phyloP scores from a whole-genome alignment of 108 stramenopile species.

The Cyclostephanos invisitatus region DNA sequence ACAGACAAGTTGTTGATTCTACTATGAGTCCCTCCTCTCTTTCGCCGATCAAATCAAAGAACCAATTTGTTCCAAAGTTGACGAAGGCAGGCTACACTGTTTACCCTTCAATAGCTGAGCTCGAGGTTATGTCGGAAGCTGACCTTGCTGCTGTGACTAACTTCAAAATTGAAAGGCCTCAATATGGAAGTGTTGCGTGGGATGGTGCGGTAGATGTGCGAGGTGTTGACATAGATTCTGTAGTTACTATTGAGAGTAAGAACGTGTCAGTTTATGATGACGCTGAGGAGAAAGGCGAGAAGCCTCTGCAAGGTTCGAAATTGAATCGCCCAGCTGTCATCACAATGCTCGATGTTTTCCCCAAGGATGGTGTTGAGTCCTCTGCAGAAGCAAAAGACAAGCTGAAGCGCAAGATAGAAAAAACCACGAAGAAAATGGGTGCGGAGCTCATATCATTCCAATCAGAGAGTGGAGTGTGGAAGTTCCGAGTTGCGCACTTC shows the following conservation, averaged over 20 bases:
- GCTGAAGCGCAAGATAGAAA: conserved; percentile 61
- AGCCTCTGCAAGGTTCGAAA: conserved; percentile 83
- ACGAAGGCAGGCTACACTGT: conserved; percentile 82
- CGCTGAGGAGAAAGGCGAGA: conserved; percentile 69
- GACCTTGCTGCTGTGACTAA: conserved; percentile 86
- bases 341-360: conserved; percentile 75
- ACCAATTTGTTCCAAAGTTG: conserved; percentile 64
- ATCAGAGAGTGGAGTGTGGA: conserved; percentile 78
- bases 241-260: conserved; percentile 79
- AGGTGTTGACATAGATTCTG: conserved; percentile 73
- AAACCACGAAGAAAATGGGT: conserved; percentile 69
- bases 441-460: conserved; percentile 87
- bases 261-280: conserved; percentile 87
- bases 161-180: conserved; percentile 73
- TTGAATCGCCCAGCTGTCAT: conserved; percentile 90
- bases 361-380: conserved; percentile 61
- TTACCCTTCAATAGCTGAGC: conserved; percentile 64
- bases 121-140: conserved; percentile 73
- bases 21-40: conserved; percentile 15
- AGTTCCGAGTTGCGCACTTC: conserved; percentile 90
- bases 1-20: conserved; percentile 55
- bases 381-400: conserved; percentile 60
- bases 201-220: conserved; percentile 92
- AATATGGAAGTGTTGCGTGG: conserved; percentile 90
- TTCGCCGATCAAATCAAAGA: conserved; percentile 14